Evolutionary conservation across 2,329 filamentous ascomycete genomes (phyloP), one percentile per base, ranked within the genome.

Genomic region (Apiospora hydei): DNA sequence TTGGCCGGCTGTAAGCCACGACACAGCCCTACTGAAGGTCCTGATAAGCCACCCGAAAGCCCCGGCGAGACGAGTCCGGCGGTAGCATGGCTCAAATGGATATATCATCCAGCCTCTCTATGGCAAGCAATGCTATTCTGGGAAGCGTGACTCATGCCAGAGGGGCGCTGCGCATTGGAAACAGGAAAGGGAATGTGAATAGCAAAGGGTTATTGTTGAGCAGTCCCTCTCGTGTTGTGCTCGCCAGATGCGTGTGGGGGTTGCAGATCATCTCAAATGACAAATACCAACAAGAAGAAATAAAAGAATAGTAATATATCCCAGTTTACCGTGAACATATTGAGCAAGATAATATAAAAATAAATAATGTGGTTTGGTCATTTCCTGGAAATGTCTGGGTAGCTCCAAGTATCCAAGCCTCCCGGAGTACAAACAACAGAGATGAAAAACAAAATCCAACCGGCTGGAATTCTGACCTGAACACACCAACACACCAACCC

Each of bases 401-500:
- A 64, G 11, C 57, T 41, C 16, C 57, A 64, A 64, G 57, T 64
- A 64, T 41, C 38, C 34, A 7, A 41, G 3, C 57, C 18, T 41
- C 30, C 34, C n/a, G 34, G 34, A 8, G 57, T 64, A 64, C 57
- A 64, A n/a, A 14, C 18, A 64, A 8, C 18, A 8, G 18, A 41
- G 34, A 64, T 34, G 38, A 34, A n/a, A n/a, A 64, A n/a, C 18
- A 38, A 11, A n/a, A 41, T 14, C 57, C 57, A 30, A 41, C 57
- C 18, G 30, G 57, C 30, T 64, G 57, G 57, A 64, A 41, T 64
- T 64, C 57, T 64, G 34, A 41, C 57, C 57, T 24, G 30, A 64
- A 64, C 57, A 64, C 57, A 64, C 44, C 67, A 64, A 64, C 57
- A 64, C 57, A 64, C 44, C 67, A 69, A 69, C 67, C 67, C 67